These are phyloP conservation scores for Tetrahymena thermophila DNA, from an alignment of 73 alveolate species.

Conservation along the genomic window DNA sequence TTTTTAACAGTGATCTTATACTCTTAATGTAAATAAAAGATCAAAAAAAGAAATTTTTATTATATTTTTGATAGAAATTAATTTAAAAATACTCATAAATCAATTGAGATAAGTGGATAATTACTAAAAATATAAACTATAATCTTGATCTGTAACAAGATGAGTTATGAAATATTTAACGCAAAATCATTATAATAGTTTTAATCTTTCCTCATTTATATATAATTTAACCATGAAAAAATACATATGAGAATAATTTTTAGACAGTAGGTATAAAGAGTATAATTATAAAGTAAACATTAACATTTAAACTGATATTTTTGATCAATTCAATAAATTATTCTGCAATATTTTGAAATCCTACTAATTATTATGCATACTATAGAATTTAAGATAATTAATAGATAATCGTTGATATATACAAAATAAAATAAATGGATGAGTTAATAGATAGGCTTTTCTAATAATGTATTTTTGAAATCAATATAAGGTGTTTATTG, in stretches of 20 bases:
- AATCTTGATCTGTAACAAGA: background rate
- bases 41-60: too few species aligned
- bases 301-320: too few species aligned
- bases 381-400: background rate
- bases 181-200: background rate
- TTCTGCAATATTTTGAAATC: background rate
- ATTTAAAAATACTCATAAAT: background rate
- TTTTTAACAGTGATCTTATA: background rate
- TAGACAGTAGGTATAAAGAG: too few species aligned
- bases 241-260: too few species aligned
- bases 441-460: background rate
- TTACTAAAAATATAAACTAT: background rate
- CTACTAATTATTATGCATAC: background rate
- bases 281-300: too few species aligned
- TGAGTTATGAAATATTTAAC: background rate
- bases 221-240: too few species aligned
- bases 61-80: background rate
- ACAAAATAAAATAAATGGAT: background rate
- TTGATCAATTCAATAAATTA: too few species aligned
- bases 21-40: background rate
- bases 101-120: background rate
- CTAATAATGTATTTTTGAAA: background rate
- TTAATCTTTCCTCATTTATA: too few species aligned
- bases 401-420: too few species aligned
- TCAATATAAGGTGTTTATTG: background rate